Evolutionary conservation across 768 basidiomycete genomes (phyloP).

Genomic region (Hydnomerulius pinastri): DNA sequence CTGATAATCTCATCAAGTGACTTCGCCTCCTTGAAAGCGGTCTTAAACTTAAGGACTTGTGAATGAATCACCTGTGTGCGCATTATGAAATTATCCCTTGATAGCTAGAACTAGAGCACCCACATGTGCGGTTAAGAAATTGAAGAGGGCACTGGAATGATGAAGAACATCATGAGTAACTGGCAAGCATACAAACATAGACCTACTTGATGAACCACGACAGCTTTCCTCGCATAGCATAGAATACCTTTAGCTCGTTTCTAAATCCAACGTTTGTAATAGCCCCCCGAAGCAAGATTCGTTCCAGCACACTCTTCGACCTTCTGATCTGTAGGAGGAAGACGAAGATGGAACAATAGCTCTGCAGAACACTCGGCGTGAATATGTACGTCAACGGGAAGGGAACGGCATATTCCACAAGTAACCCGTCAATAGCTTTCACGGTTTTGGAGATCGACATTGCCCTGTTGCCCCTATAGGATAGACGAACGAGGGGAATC

Average conservation of each 20-base stretch:
- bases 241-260: constrained; percentile 66
- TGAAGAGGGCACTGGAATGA: constrained; percentile 54
- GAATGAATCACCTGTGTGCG: constrained; percentile 76
- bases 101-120: no score
- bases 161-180: constrained; percentile 5
- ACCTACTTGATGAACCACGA: constrained; percentile 87
- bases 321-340: constrained; percentile 74
- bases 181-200: neutral
- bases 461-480: constrained; percentile 56
- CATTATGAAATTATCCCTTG: no score
- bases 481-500: constrained; percentile 68
- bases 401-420: constrained; percentile 78
- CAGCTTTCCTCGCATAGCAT: constrained; percentile 72
- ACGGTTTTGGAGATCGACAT: constrained; percentile 54
- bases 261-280: constrained; percentile 34
- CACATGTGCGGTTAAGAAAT: constrained; percentile 76
- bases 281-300: constrained; percentile 64
- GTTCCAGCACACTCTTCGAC: constrained; percentile 70
- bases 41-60: constrained; percentile 61
- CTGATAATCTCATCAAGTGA: constrained; percentile 79
- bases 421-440: constrained; percentile 63
- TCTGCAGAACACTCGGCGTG: constrained; percentile 52
- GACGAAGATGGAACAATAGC: constrained; percentile 67
- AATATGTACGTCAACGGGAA: constrained; percentile 84
- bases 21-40: constrained; percentile 48